Percentiles rank a stretch among this genome's conserved stretches.
Conservation (phyloP, 306 rosid genomes). For the Quercus wislizeni region DNA sequence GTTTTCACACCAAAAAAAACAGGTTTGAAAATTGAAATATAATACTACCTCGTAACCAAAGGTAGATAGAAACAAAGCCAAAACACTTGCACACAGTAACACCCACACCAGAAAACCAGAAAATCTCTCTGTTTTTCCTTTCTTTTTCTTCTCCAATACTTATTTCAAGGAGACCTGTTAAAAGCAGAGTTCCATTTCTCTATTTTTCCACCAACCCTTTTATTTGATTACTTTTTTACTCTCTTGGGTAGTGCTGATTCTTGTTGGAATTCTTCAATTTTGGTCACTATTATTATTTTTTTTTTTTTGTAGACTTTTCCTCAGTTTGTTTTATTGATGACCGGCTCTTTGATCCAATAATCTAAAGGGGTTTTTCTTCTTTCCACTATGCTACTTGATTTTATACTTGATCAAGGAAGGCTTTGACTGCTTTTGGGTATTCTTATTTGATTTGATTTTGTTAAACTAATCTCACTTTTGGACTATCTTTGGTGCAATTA, state of each 20-base stretch:
- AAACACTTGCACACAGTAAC: neutral
- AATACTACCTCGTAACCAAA: too few relatives aligned
- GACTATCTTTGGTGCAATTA: neutral
- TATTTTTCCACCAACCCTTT: neutral
- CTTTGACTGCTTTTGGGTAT: constrained; percentile 11
- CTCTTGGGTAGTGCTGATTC: constrained; percentile 21
- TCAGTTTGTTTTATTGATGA: constrained; percentile 4
- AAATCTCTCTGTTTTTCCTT: constrained; percentile 1
- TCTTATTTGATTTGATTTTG: neutral
- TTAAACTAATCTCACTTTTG: neutral
- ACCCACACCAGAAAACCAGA: neutral
- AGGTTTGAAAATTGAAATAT: too few relatives aligned
- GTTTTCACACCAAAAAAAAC: too few relatives aligned
- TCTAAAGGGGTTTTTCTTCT: constrained; percentile 9
- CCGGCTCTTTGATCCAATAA: constrained; percentile 13
- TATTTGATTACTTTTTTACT: constrained; percentile 11
- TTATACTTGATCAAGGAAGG: neutral
- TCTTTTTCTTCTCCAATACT: neutral
- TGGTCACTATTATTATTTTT: neutral
- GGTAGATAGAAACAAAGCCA: neutral
- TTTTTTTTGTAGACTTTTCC: constrained; percentile 2
- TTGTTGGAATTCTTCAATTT: constrained; percentile 23
- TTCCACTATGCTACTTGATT: constrained; percentile 7
- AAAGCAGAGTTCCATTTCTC: constrained; percentile 29
- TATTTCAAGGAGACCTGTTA: constrained; percentile 29